These are phyloP conservation scores for Sparassis latifolia DNA, from an alignment of 1,284 basidiomycete genomes.

Conservation along the genomic window DNA sequence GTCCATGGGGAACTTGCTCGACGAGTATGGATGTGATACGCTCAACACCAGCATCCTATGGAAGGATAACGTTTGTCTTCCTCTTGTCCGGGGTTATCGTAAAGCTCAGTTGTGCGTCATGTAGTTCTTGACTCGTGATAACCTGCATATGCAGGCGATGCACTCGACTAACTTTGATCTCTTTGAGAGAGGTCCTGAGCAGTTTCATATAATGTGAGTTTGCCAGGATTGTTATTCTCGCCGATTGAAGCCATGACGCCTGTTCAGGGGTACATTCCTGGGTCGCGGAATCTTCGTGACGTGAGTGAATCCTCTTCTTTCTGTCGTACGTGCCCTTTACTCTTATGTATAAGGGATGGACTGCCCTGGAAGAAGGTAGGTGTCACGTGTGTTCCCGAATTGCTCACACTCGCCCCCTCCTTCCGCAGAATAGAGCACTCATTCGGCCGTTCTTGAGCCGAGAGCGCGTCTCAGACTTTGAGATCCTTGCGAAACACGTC, in stretches of 20 bases:
- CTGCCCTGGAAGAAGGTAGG: slow-evolving; percentile 3
- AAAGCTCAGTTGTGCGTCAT: not conserved
- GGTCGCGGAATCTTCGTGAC: slow-evolving; percentile 4
- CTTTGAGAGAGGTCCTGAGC: slow-evolving; percentile 52
- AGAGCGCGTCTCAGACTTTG: slow-evolving; percentile 7
- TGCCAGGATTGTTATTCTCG: not conserved
- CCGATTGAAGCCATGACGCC: not conserved
- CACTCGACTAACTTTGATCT: slow-evolving; percentile 3
- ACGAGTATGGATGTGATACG: slow-evolving; percentile 56
- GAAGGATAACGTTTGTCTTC: slow-evolving; percentile 43
- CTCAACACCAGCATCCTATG: slow-evolving; percentile 57
- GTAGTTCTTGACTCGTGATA: slow-evolving; percentile 5
- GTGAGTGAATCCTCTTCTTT: not conserved
- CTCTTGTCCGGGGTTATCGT: not conserved
- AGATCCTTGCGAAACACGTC: slow-evolving; percentile 3
- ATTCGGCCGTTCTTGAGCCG: slow-evolving; percentile 9
- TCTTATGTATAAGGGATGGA: not conserved
- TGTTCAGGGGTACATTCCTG: slow-evolving; percentile 41
- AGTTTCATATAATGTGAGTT: slow-evolving; percentile 53
- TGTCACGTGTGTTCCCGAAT: not conserved
- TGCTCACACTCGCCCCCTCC: not conserved
- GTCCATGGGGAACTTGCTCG: slow-evolving; percentile 47
- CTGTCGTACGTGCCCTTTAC: not conserved
- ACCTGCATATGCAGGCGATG: slow-evolving; percentile 4
- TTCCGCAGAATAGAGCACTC: slow-evolving; percentile 2